Evolutionary conservation across 441 rosid genomes (phyloP).

Genomic region (Sinapis alba): DNA sequence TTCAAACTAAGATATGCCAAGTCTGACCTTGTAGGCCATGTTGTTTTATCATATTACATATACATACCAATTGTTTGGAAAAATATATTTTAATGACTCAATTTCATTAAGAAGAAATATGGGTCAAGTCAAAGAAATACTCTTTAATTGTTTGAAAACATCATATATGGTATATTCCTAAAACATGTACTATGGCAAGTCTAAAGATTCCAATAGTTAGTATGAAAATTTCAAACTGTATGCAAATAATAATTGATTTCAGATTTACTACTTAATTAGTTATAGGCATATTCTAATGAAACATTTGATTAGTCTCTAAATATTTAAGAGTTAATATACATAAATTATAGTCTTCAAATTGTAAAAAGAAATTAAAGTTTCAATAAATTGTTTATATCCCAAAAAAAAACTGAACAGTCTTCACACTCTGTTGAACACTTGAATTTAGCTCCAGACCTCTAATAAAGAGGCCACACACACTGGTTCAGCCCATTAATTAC

Average conservation of each 20-base stretch:
- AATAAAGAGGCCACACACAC: neutral
- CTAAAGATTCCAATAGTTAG: neutral
- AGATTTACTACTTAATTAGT: neutral
- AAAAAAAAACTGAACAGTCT: neutral
- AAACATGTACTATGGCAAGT: neutral
- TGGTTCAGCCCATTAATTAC: conserved; percentile 21
- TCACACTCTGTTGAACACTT: neutral
- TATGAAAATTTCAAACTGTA: neutral
- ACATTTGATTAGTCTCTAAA: too few relatives aligned
- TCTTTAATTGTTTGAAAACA: neutral
- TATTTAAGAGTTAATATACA: too few relatives aligned
- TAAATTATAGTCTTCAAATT: too few relatives aligned
- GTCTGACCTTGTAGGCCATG: neutral
- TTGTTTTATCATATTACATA: neutral
- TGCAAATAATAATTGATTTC: neutral
- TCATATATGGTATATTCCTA: neutral
- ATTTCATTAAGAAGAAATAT: neutral
- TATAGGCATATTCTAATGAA: neutral
- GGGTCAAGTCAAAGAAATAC: neutral
- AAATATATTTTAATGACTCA: too few relatives aligned
- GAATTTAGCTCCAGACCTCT: neutral
- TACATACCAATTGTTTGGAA: too few relatives aligned
- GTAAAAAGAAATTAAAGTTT: too few relatives aligned
- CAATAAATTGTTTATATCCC: neutral
- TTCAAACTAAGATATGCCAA: neutral